phyloP scores from a whole-genome alignment of 1,284 basidiomycete genomes.

The Hymenochaete sp. region DNA sequence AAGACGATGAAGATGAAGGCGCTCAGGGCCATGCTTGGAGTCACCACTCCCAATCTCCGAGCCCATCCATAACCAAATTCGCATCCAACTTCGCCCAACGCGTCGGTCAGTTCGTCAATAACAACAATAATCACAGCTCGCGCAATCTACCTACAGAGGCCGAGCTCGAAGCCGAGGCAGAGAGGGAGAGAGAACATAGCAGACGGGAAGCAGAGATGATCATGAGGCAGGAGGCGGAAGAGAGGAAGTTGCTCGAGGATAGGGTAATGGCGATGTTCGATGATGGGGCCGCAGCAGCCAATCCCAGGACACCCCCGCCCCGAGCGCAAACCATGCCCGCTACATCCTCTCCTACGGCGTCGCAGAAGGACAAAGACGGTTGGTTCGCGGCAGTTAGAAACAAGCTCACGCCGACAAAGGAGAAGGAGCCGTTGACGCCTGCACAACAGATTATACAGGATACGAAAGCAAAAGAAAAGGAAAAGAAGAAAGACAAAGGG shows the following conservation, averaged over 20 bases:
- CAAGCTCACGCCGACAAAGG: conserved; percentile 69
- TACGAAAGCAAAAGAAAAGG: conserved; percentile 57
- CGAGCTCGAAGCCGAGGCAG: conserved; percentile 70
- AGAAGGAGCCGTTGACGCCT: conserved; percentile 60
- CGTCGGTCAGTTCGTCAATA: conserved; percentile 53
- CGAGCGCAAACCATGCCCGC: conserved; percentile 43
- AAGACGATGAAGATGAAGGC: conserved; percentile 17
- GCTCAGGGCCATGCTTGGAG: conserved; percentile 35
- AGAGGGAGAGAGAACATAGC: conserved; percentile 61
- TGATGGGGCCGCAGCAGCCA: conserved; percentile 34
- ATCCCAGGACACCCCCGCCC: too few species aligned
- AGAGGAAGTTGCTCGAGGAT: conserved; percentile 59
- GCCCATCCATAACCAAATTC: conserved; percentile 60
- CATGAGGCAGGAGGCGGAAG: conserved; percentile 57
- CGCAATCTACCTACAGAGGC: conserved; percentile 51
- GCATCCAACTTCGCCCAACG: conserved; percentile 64
- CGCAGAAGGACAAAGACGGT: conserved; percentile 46
- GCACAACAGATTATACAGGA: conserved; percentile 72
- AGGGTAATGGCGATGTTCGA: conserved; percentile 65
- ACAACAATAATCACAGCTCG: conserved; percentile 32
- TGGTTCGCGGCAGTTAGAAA: conserved; percentile 70
- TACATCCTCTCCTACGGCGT: conserved; percentile 51
- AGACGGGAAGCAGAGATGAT: conserved; percentile 69
- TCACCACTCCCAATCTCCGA: conserved; percentile 47
- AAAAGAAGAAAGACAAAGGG: conserved; percentile 39